phyloP scores from a whole-genome alignment of 2,329 filamentous ascomycete genomes.

The Sclerotinia nivalis region DNA sequence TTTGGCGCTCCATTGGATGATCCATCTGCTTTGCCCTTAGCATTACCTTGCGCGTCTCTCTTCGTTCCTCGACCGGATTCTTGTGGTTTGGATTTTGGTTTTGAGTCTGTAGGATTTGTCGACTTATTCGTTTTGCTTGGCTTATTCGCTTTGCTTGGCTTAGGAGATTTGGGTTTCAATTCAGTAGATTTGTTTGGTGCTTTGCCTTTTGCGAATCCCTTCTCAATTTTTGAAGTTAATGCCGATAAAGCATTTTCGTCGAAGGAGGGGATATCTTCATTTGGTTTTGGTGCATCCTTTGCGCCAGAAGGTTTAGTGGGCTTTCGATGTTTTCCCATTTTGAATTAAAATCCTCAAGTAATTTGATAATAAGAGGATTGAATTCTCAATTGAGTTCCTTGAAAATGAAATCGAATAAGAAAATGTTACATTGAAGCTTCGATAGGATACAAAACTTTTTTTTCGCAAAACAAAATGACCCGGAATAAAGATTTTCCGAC shows the following conservation, averaged over 20 bases:
- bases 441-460: constrained; percentile 20
- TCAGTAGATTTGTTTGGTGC: constrained; percentile 32
- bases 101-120: constrained; percentile 15
- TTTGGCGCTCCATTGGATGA: constrained; percentile 31
- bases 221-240: constrained; percentile 59
- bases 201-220: constrained; percentile 48
- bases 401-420: background rate
- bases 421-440: background rate
- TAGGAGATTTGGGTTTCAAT: constrained; percentile 36
- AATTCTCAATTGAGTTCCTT: background rate
- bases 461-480: background rate
- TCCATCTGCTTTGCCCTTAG: constrained; percentile 34
- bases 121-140: constrained; percentile 41
- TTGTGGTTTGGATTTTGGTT: constrained; percentile 25
- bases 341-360: background rate
- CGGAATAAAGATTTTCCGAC: constrained; percentile 23
- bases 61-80: constrained; percentile 40
- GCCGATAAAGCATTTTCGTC: constrained; percentile 53
- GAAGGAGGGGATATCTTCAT: constrained; percentile 45
- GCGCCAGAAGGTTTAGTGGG: constrained; percentile 25
- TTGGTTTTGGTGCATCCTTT: constrained; percentile 30
- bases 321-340: constrained; percentile 36
- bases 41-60: constrained; percentile 40
- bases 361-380: background rate
- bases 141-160: constrained; percentile 46